Conservation (phyloP, 164 flowering plant species). For the Aristolochia fimbriata region DNA sequence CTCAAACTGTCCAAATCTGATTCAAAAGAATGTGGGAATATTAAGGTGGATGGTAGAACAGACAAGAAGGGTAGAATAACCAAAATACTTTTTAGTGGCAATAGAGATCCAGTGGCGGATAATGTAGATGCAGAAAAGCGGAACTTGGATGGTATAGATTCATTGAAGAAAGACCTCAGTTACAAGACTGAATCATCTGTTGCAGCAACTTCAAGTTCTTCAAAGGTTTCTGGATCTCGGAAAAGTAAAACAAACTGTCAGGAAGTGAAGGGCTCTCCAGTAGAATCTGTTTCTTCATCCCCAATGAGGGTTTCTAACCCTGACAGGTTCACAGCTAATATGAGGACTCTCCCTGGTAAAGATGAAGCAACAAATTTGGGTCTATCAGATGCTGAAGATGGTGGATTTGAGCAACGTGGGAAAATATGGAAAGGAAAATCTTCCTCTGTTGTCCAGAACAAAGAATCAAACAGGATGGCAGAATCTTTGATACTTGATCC, state of each 20-base stretch:
- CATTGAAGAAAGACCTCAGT: constrained; percentile 40
- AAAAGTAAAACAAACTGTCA: constrained; percentile 41
- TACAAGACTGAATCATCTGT: constrained; percentile 26
- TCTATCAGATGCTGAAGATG: constrained; percentile 41
- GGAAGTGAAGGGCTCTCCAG: constrained; percentile 80
- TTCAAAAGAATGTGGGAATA: constrained; percentile 20
- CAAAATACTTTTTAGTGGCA: constrained; percentile 11
- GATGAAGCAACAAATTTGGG: constrained; percentile 27
- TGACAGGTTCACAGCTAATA: constrained; percentile 31
- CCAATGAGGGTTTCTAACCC: constrained; percentile 52
- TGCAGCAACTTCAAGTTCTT: constrained; percentile 89
- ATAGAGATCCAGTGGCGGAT: constrained; percentile 16
- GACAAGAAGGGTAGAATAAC: constrained; percentile 18
- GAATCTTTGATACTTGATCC: constrained; percentile 25
- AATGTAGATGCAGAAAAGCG: constrained; percentile 21
- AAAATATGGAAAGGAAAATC: constrained; percentile 28
- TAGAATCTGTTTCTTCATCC: constrained; percentile 92
- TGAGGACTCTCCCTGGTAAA: constrained; percentile 22
- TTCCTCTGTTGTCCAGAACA: constrained; percentile 15
- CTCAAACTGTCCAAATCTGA: constrained; percentile 18
- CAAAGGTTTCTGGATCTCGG: constrained; percentile 74
- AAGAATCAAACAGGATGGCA: constrained; percentile 8
- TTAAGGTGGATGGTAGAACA: constrained; percentile 17
- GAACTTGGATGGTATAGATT: constrained; percentile 34
- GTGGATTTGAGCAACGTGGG: constrained; percentile 29